Percentiles rank a stretch among this genome's conserved stretches.
Evolutionary conservation across 352 stramenopile species (phyloP).

Genomic region (Pythium aphanidermatum): DNA sequence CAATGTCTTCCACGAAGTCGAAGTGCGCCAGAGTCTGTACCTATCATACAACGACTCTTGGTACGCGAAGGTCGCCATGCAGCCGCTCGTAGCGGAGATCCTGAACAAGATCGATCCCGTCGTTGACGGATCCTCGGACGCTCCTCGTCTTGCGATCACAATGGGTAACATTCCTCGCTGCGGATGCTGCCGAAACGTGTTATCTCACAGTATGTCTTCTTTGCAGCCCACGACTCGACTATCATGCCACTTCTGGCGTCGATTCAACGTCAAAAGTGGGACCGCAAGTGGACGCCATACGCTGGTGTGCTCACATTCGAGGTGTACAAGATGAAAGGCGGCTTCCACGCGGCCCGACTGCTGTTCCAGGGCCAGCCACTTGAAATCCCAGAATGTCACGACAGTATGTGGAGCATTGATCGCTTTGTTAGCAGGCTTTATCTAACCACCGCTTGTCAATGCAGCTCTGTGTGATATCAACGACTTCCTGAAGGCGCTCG

Average conservation of each 20-base stretch:
- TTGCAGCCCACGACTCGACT: constrained; percentile 70
- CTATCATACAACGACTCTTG: constrained; percentile 75
- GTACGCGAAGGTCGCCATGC: constrained; percentile 82
- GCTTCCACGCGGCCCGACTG: constrained; percentile 49
- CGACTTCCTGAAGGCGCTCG: constrained; percentile 48
- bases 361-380: constrained; percentile 74
- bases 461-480: constrained; percentile 55
- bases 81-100: constrained; percentile 72
- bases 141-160: constrained; percentile 62
- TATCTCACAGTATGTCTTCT: background rate
- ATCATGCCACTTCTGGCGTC: constrained; percentile 81
- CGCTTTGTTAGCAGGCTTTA: too few relatives aligned
- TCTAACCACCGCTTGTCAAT: too few relatives aligned
- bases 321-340: constrained; percentile 71
- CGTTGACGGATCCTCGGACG: constrained; percentile 29
- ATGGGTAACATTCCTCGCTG: constrained; percentile 43
- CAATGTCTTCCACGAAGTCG: constrained; percentile 71
- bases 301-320: constrained; percentile 69
- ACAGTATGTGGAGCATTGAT: constrained; percentile 62
- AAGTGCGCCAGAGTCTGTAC: constrained; percentile 54
- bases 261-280: constrained; percentile 66
- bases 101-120: constrained; percentile 46
- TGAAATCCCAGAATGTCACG: constrained; percentile 57
- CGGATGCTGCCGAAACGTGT: background rate
- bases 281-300: constrained; percentile 81